Evolutionary conservation across 2,329 filamentous ascomycete species (phyloP), one percentile per base, ranked within the genome.

Genomic region (Thyridium curvatum): DNA sequence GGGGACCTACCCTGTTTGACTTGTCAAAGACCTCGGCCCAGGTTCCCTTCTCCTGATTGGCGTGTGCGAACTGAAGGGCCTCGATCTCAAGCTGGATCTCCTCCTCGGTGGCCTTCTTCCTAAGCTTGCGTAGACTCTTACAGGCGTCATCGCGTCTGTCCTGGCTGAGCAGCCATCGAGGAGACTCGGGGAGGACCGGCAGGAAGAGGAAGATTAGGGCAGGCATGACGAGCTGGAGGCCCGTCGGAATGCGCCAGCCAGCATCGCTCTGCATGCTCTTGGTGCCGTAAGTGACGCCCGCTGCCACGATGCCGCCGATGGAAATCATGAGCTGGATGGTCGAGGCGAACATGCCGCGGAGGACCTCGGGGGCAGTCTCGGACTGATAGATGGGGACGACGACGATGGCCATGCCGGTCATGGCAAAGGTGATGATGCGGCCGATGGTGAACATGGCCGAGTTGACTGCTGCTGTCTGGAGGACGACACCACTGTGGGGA

Each of bases 211-310:
- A 59, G 1, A 74, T 62, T 28, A 72, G 52, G 29, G 67, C 66
- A 0, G 69, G 72, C 3, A 71, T 72, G 32, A 69, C 50, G 56
- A 71, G 65, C 45, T 75, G 71, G 34, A 68, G 60, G 69, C 69
- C 74, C 32, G 73, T 59, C 1, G 70, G 71, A 21, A 74, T 64
- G 12, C 67, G 50, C 68, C 70, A 74, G 7, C 62, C 64, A 5
- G 21, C 21, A 10, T 26, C 21, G 21, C 6, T 6, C 10, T 26
- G 6, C 6, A 71, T 51, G 12, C 43, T 35, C 29, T 49, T 44
- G 7, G 55, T 59, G 12, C 54, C 50, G 30, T 41, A 53, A 2
- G 46, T 54, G 13, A 58, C 48, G 4, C 55, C 38, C 0, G 53
- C 45, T 0, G 56, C 52, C 7, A 56, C 41, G 6, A 55, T 16